Base-by-base conservation (phyloP, 176 grass and related monocot genomes). In the Stipa capillata region DNA sequence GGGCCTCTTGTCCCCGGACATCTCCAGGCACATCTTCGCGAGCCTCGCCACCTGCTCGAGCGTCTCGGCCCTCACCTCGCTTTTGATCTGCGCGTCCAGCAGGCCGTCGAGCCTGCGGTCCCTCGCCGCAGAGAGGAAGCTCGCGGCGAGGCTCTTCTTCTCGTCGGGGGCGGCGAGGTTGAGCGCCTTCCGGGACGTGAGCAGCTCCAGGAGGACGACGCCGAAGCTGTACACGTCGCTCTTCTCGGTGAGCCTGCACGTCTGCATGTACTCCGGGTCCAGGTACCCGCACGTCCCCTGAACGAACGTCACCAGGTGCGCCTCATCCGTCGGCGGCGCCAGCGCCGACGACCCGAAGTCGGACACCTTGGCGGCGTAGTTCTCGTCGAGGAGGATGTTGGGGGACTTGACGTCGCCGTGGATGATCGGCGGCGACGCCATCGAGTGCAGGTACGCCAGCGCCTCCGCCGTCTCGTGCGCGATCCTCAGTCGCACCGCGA, bases 141-240 rank as follows among this genome's bases (percentile, higher is more conserved):
- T 12, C 1, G 58, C 77, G 31, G 86, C 57, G 14, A 85, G 82
- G 65, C 40, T 77, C 5, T 48, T 62, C 34, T 80, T 45, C 47
- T 61, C 81, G 18, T 76, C 70, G 0, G 48, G 15, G 3, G n/a
- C 54, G 0, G 44, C 25, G 1, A 42, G 20, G 31, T 12, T 45
- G 16, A 88, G 65, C 17, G 82, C 42, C 78, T 65, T 85, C 37
- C 73, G 55, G 1, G 82, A 24, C 8, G 87, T 85, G 28, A 89
- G 66, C 20, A 85, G 74, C 65, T 85, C 65, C 0, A 82, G 17
- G 55, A 87, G 29, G n/a, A 99, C 90, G n/a, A 99, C 97, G 37
- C 97, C 92, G 35, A 99, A 93, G 89, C 97, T 99, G 83, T 99
- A 99, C 47, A 99, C 88, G 60, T 99, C 92, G 74, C 92, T 99